A percentile compares a stretch with the other conserved stretches of the same genome.
Evolutionary conservation across 2,329 filamentous ascomycete species (phyloP).

Genomic region (Myriangium duriaei): DNA sequence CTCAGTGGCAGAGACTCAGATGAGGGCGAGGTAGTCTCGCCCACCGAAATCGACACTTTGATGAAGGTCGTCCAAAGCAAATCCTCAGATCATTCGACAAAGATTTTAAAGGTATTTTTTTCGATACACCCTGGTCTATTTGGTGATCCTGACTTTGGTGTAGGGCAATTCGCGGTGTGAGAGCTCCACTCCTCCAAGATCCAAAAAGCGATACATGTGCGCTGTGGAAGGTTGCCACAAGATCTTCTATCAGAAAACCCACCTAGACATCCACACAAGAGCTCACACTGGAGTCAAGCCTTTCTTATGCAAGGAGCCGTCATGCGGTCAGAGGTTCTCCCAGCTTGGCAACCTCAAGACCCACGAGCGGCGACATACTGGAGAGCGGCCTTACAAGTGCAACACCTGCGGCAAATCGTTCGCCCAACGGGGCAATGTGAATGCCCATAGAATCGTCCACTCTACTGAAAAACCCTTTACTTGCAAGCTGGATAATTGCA

Average conservation of each 20-base stretch:
- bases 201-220: slow-evolving; percentile 61
- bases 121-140: no score
- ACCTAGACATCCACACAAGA: slow-evolving; percentile 78
- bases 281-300: slow-evolving; percentile 85
- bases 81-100: slow-evolving; percentile 19
- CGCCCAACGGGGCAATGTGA: slow-evolving; percentile 73
- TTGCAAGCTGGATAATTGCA: slow-evolving; percentile 71
- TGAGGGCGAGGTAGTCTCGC: slow-evolving; percentile 3
- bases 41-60: slow-evolving; percentile 32
- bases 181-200: slow-evolving; percentile 14
- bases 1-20: slow-evolving; percentile 4
- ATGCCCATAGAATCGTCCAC: slow-evolving; percentile 73
- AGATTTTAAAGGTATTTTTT: not conserved
- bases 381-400: slow-evolving; percentile 74
- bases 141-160: no score
- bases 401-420: slow-evolving; percentile 70
- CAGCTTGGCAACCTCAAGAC: slow-evolving; percentile 89
- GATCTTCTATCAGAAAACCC: slow-evolving; percentile 81
- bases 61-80: slow-evolving; percentile 81
- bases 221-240: slow-evolving; percentile 62
- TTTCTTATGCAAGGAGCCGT: slow-evolving; percentile 60
- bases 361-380: slow-evolving; percentile 76
- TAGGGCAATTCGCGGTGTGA: not conserved
- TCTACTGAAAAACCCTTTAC: slow-evolving; percentile 63
- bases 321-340: slow-evolving; percentile 70